Evolutionary conservation across 2,329 filamentous ascomycete species (phyloP).

Genomic region (Cordyceps tenuipes): DNA sequence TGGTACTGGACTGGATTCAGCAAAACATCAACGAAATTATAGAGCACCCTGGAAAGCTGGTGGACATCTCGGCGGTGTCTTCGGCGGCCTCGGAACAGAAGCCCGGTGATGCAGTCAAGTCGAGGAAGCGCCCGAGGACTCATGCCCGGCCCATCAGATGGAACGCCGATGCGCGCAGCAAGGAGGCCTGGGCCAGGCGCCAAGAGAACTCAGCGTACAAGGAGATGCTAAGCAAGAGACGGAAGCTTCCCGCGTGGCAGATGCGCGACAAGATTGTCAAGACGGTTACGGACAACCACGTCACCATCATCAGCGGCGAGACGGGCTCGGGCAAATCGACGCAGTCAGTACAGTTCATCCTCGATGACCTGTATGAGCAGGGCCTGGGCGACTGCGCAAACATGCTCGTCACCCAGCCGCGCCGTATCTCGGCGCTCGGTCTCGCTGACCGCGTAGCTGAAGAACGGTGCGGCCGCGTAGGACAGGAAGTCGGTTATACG

Average conservation of each 20-base stretch:
- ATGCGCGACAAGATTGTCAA: slow-evolving; percentile 68
- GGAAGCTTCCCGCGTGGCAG: slow-evolving; percentile 78
- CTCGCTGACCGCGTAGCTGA: slow-evolving; percentile 91
- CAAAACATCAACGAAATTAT: slow-evolving; percentile 75
- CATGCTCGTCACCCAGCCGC: slow-evolving; percentile 91
- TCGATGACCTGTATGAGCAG: slow-evolving; percentile 78
- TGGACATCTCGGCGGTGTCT: slow-evolving; percentile 74
- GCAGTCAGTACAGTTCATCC: slow-evolving; percentile 89
- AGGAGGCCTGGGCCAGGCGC: slow-evolving; percentile 60
- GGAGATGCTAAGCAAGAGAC: slow-evolving; percentile 65
- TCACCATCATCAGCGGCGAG: slow-evolving; percentile 94
- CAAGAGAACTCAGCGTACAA: slow-evolving; percentile 59
- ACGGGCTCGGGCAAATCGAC: slow-evolving; percentile 96
- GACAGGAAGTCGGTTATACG: slow-evolving; percentile 82
- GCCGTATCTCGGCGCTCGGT: slow-evolving; percentile 87
- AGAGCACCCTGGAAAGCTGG: slow-evolving; percentile 71
- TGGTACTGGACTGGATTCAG: slow-evolving; percentile 85
- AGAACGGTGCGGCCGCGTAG: slow-evolving; percentile 73
- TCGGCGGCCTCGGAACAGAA: slow-evolving; percentile 54
- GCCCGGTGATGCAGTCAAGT: slow-evolving; percentile 20
- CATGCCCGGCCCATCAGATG: slow-evolving; percentile 55
- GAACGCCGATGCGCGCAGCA: slow-evolving; percentile 50
- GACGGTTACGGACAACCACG: slow-evolving; percentile 68
- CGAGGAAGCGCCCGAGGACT: slow-evolving; percentile 28
- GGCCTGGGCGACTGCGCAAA: slow-evolving; percentile 71